Evolutionary conservation across 768 basidiomycete species (phyloP), one percentile per base, ranked within the genome.

Genomic region (Tricholomella constricta): DNA sequence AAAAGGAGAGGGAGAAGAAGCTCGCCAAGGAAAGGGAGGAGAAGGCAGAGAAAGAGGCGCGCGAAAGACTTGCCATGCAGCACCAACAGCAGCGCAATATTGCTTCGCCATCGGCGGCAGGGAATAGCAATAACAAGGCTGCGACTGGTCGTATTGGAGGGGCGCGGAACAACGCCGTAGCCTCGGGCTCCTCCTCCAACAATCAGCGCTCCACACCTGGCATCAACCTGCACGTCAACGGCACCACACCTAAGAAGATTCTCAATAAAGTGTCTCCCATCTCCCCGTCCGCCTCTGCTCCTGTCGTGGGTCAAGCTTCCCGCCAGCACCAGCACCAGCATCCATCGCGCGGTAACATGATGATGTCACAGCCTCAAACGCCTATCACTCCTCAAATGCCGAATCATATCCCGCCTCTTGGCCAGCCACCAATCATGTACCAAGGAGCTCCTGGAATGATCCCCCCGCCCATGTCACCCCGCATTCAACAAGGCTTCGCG

Each of bases 171-270:
- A 75, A 74, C 51, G 69, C 77, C 8, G 59, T 69, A 19, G 67
- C 78, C 9, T 75, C 79, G n/a, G 72, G 75, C 22, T 77, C 81
- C 20, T 69, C 79, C 19, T 68, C 76, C 40, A 52, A 29, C 42
- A 35, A 22, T 15, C 62, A 45, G 32, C 58, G 65, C 40, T 25
- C 34, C 27, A 31, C 48, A 23, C 45, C 61, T 59, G 50, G 78
- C 73, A 55, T 78, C 35, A 31, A 75, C 31, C 74, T 76, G 26
- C 76, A 76, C 32, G 74, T 71, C 34, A 80, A 78, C 56, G 74
- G 78, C 19, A 66, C 69, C 14, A 64, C 77, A 41, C 69, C 74
- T 37, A 89, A 88, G 79, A 89, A 88, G 76, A 80, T 78, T 51
- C 71, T 78, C 62, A 80, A 72, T 63, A 88, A 86, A 67, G 66